Evolutionary conservation across 176 grass and related monocot species (phyloP), one percentile per base, ranked within the genome.

Genomic region (Alloteropsis semialata): DNA sequence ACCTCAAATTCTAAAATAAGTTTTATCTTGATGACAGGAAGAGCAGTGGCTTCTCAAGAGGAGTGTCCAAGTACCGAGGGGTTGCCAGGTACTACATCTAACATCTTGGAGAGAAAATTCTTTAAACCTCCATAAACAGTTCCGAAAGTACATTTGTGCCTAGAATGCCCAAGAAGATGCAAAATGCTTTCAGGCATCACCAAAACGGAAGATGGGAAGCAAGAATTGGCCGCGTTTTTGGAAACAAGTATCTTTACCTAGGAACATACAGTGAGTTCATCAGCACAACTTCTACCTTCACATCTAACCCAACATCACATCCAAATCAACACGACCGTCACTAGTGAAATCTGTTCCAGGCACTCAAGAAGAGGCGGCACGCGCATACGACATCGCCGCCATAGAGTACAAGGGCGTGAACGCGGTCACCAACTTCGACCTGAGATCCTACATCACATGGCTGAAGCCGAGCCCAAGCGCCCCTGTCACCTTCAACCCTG

Each of bases 141-240:
- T 51, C 5, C 5, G 3, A n/a, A 65, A 19, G 2, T 69, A 32
- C 2, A 30, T 18, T 2, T 54, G 8, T 1, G 30, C 10, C 65
- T 13, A 37, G 30, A 61, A 60, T 37, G 10, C 37, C 61, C 34
- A 67, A 50, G 11, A 16, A 6, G 44, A 15, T 66, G 27, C 22
- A n/a, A 72, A 43, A 72, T 37, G 12, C 24, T 65, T 71, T 37
- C 86, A 94, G 92, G 61, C 92, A 91, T 32, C 89, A 94, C 42
- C 92, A 94, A 36, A 94, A 94, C 10, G 89, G 89, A n/a, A 85
- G 92, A 33, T 94, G 92, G 92, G 92, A 94, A 32, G 89, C 92
- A 25, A 91, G 92, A 54, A 94, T 91, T 10, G 92, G 89, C 46
- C 85, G 92, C 11, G 86, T 94, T 10, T 94, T 91, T 19, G 89